Conservation (phyloP, 352 stramenopile genomes). For the Peronospora destructor region DNA sequence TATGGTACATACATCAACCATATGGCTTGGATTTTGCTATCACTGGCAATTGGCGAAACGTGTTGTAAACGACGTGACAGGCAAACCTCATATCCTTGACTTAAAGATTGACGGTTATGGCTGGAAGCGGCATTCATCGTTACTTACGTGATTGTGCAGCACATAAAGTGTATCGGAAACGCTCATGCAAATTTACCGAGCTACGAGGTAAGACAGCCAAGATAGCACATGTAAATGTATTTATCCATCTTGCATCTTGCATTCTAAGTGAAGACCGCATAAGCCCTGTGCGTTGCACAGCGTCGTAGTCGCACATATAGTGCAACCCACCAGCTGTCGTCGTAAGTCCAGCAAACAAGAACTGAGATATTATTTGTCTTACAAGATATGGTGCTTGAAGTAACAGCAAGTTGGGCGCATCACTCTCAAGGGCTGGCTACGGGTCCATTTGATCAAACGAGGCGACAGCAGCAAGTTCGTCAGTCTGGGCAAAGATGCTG, state of each 20-base stretch:
- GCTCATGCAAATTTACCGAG: background rate
- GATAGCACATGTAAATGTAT: background rate
- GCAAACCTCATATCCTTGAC: conserved; percentile 9
- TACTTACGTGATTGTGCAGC: background rate
- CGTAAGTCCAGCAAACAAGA: conserved; percentile 1
- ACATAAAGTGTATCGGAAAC: conserved; percentile 5
- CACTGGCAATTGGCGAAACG: conserved; percentile 12
- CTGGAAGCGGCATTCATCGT: conserved; percentile 2
- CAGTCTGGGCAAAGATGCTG: background rate
- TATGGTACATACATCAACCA: background rate
- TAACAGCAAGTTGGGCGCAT: background rate
- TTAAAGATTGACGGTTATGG: background rate
- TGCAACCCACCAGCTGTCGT: background rate
- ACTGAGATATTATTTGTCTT: conserved; percentile 9
- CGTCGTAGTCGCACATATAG: background rate
- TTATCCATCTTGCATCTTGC: background rate
- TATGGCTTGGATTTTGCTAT: background rate
- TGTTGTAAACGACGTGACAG: conserved; percentile 6
- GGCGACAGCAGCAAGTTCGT: background rate
- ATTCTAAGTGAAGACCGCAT: background rate
- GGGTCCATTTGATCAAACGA: background rate
- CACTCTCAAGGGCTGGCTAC: background rate
- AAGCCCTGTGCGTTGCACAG: background rate
- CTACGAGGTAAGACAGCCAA: background rate
- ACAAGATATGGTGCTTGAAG: background rate